Evolutionary conservation across 108 stramenopile species (phyloP).

Genomic region (Cyclostephanos invisitatus): DNA sequence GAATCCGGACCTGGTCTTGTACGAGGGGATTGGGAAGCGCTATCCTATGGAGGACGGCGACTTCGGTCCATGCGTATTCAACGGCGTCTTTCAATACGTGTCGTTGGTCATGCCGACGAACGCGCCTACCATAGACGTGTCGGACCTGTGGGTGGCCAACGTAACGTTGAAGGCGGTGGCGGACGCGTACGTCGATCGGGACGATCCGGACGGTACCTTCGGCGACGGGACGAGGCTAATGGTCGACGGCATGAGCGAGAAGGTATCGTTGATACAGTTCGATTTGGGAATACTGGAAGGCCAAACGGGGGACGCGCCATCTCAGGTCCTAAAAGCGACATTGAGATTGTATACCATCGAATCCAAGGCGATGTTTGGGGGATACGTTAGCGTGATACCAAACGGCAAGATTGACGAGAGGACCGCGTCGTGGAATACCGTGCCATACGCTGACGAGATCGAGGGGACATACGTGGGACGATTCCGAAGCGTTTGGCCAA

Average conservation of each 20-base stretch:
- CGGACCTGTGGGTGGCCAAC: background rate
- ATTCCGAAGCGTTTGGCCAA: constrained; percentile 8
- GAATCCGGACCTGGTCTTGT: constrained; percentile 26
- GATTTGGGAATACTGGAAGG: constrained; percentile 26
- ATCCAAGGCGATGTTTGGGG: constrained; percentile 16
- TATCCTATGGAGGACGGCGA: background rate
- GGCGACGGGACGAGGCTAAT: background rate
- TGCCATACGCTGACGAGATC: constrained; percentile 1
- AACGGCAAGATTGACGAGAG: constrained; percentile 24
- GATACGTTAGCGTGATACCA: constrained; percentile 6
- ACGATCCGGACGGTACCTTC: background rate
- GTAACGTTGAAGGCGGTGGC: constrained; percentile 2
- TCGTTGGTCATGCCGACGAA: background rate
- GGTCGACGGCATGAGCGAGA: background rate
- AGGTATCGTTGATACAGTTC: constrained; percentile 23
- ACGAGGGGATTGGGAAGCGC: constrained; percentile 24
- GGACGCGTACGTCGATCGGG: background rate
- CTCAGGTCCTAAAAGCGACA: constrained; percentile 5
- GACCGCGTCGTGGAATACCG: constrained; percentile 10
- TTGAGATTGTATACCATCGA: constrained; percentile 28
- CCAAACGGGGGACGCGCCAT: constrained; percentile 7
- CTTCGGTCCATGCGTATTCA: constrained; percentile 2
- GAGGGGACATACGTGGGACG: background rate
- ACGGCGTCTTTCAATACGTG: constrained; percentile 16
- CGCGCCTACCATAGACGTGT: background rate